Evolutionary conservation across 306 rosid species (phyloP).

Genomic region (Pachyrhizus erosus): DNA sequence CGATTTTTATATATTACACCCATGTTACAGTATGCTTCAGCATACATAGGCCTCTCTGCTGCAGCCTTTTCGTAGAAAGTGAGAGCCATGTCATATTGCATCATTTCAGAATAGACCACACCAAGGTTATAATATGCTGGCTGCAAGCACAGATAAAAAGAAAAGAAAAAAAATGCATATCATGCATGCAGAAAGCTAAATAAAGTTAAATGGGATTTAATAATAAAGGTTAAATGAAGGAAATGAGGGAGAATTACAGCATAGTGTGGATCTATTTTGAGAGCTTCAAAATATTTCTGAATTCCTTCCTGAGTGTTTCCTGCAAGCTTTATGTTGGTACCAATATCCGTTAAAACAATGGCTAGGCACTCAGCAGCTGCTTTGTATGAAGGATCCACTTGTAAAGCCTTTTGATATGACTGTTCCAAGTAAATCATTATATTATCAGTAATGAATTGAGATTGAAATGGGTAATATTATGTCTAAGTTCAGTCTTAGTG

Average conservation of each 20-base stretch:
- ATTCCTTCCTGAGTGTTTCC: conserved; percentile 97
- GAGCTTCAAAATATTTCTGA: conserved; percentile 97
- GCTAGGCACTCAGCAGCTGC: conserved; percentile 95
- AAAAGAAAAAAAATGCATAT: conserved; percentile 6
- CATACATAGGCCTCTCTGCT: conserved; percentile 96
- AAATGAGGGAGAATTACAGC: conserved; percentile 69
- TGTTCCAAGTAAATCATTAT: conserved; percentile 54
- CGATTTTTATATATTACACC: conserved; percentile 97
- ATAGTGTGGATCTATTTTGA: conserved; percentile 88
- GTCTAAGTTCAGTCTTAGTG: background rate
- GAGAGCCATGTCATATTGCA: conserved; percentile 96
- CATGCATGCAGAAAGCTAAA: conserved; percentile 21
- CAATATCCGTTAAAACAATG: conserved; percentile 97
- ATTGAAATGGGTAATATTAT: background rate
- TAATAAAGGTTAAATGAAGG: conserved; percentile 15
- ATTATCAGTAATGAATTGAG: background rate
- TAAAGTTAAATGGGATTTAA: background rate
- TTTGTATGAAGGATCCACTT: conserved; percentile 79
- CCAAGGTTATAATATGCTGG: conserved; percentile 99
- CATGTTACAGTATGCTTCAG: conserved; percentile 99
- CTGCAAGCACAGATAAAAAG: conserved; percentile 55
- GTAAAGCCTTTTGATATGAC: conserved; percentile 95
- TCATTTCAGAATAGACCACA: conserved; percentile 97
- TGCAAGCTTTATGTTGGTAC: conserved; percentile 96
- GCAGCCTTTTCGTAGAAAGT: conserved; percentile 97